Conservation (phyloP, 257 asterid species). For the Nicotiana paniculata region DNA sequence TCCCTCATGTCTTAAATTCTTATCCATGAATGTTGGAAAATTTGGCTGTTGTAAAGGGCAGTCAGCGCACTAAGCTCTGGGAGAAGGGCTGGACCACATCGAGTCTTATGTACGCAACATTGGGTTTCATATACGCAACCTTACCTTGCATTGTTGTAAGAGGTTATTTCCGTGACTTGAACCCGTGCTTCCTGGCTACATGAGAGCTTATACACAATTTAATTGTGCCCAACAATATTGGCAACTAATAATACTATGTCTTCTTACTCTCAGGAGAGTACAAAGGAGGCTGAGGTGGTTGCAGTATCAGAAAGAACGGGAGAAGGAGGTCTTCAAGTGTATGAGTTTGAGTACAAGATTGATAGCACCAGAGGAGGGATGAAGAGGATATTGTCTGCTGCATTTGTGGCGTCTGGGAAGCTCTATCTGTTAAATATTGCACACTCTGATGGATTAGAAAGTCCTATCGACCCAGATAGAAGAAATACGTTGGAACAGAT, state of each 20-base stretch:
- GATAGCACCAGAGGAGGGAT: conserved; percentile 91
- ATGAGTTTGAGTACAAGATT: conserved; percentile 81
- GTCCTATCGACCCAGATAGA: conserved; percentile 44
- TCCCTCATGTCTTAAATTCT: neutral
- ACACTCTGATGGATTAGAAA: conserved; percentile 57
- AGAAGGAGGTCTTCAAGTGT: conserved; percentile 58
- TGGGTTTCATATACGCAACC: too few species aligned
- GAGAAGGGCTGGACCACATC: too few species aligned
- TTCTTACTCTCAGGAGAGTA: conserved; percentile 53
- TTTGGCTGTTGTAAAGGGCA: too few species aligned
- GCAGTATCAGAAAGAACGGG: conserved; percentile 68
- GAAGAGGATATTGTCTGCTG: conserved; percentile 87
- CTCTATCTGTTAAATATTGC: conserved; percentile 75
- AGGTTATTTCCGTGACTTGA: neutral
- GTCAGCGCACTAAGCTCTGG: too few species aligned
- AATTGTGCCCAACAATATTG: neutral
- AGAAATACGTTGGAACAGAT: conserved; percentile 60
- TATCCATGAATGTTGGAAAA: neutral
- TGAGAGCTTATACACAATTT: too few species aligned
- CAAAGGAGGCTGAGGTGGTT: conserved; percentile 75
- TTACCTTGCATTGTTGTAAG: too few species aligned
- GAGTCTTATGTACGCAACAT: too few species aligned
- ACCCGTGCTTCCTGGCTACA: neutral
- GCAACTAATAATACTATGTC: neutral
- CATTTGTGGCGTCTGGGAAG: conserved; percentile 70